phyloP scores from a whole-genome alignment of 768 basidiomycete genomes.

The Ramaria rubella region DNA sequence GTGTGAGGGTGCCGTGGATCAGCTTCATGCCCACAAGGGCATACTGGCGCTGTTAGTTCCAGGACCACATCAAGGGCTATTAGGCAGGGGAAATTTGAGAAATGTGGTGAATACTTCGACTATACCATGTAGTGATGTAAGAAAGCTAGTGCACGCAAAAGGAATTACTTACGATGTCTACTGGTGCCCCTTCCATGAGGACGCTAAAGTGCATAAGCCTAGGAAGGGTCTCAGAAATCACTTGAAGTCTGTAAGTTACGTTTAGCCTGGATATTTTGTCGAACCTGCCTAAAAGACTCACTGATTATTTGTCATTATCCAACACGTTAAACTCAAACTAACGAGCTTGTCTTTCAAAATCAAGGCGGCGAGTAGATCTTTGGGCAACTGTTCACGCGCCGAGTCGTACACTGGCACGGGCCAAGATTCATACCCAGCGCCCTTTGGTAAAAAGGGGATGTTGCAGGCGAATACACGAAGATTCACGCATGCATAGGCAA shows the following conservation, averaged over 20 bases:
- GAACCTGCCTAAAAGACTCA: not conserved
- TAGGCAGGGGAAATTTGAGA: not conserved
- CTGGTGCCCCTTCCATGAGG: not conserved
- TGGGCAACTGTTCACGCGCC: not conserved
- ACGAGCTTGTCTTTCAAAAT: not conserved
- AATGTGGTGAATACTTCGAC: conserved; percentile 6
- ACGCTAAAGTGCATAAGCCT: conserved; percentile 2
- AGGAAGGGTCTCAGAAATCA: not conserved
- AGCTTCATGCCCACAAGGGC: conserved; percentile 6
- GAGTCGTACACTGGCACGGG: not conserved
- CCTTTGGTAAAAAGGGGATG: not conserved
- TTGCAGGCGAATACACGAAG: conserved; percentile 7
- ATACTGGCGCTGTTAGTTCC: not conserved
- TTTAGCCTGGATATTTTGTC: not conserved
- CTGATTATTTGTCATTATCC: not conserved
- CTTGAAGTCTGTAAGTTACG: not conserved
- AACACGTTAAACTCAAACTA: conserved; percentile 5
- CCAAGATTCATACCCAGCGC: not conserved
- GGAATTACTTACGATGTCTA: not conserved
- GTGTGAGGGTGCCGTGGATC: not conserved
- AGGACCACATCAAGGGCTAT: conserved; percentile 3
- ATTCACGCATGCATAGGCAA: not conserved
- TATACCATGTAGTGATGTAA: not conserved
- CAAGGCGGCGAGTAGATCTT: not conserved
- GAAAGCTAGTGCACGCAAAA: not conserved